Evolutionary conservation across 768 basidiomycete genomes (phyloP), one percentile per base, ranked within the genome.

Genomic region (Boletus vermiculosoides): DNA sequence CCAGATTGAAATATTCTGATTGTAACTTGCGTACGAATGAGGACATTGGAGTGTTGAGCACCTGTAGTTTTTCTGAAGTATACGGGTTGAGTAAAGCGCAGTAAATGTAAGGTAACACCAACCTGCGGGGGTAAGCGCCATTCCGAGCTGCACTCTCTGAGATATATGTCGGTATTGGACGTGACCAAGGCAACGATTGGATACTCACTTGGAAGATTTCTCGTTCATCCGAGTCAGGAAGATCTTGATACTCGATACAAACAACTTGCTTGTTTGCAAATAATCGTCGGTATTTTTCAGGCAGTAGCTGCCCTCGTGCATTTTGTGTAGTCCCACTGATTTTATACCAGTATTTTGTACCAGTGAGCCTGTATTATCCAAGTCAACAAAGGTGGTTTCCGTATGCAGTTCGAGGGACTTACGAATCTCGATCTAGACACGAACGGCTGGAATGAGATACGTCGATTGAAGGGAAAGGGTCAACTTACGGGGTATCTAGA

Each of bases 251-350:
- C 66, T 92, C 90, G n/a, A 90, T 82, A 61, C 90, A 92, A 2
- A 88, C 85, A 20, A 93, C 79, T 59, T 89, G 87, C 68, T 92
- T 92, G 63, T 83, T 86, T 18, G 80, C 74, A 60, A 92, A 92
- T 1, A 83, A 39, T 15, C 78, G 82, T 53, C 74, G 78, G 63
- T 83, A 85, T 50, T 76, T 79, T 0, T 79, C 78, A 0, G 86
- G 86, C 0, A 90, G 73, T 1, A 80, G 53, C 33, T 69, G 71
- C 9, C 72, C 70, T 51, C 68, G 62, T 9, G 45, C 48, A 5
- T 44, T 36, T 10, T 64, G 59, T 28, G 52, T 25, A 1, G 39
- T 45, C 33, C 47, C 36, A 3, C 47, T 57, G 11, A 58, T 67
- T 59, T 79, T 81, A 68, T 78, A 87, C 71, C 76, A 87, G 20